Conservation (phyloP, 805 yeast genomes). For the Candida ponderosae region DNA sequence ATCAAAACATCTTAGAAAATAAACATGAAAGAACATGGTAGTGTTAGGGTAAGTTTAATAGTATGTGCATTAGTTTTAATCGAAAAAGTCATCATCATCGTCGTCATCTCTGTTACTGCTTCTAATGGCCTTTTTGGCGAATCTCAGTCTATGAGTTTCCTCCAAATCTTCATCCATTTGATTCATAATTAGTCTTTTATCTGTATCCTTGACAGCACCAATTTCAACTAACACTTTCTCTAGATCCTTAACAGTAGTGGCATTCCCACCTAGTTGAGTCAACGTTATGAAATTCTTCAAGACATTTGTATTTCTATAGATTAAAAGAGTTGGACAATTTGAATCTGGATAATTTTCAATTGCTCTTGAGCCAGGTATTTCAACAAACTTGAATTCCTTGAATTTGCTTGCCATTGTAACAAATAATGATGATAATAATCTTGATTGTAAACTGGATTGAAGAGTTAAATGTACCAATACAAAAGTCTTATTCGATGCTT, state of each 20-base stretch:
- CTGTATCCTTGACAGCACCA: conserved; percentile 59
- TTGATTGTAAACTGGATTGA: conserved; percentile 62
- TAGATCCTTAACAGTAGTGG: conserved; percentile 59
- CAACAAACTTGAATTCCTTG: conserved; percentile 82
- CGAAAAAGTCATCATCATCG: conserved; percentile 40
- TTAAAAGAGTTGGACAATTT: conserved; percentile 85
- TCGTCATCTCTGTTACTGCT: conserved; percentile 32
- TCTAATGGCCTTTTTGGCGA: conserved; percentile 50
- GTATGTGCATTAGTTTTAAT: conserved; percentile 16
- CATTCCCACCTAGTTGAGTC: conserved; percentile 77
- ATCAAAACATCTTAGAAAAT: too few relatives aligned
- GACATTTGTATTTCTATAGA: conserved; percentile 74
- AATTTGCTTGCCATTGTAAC: conserved; percentile 54
- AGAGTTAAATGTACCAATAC: conserved; percentile 77
- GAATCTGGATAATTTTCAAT: conserved; percentile 86
- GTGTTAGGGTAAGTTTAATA: too few relatives aligned
- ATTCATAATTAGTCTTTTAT: conserved; percentile 57
- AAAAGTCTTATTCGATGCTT: conserved; percentile 56
- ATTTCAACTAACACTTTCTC: conserved; percentile 64
- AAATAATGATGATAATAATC: conserved; percentile 58
- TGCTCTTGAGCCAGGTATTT: conserved; percentile 85
- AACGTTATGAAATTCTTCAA: conserved; percentile 76
- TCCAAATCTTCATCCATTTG: conserved; percentile 53
- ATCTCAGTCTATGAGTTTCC: conserved; percentile 44
- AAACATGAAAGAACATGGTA: too few relatives aligned